Evolutionary conservation across 2,329 filamentous ascomycete genomes (phyloP), one percentile per base, ranked within the genome.

Genomic region (Hymenoscyphus occultus): DNA sequence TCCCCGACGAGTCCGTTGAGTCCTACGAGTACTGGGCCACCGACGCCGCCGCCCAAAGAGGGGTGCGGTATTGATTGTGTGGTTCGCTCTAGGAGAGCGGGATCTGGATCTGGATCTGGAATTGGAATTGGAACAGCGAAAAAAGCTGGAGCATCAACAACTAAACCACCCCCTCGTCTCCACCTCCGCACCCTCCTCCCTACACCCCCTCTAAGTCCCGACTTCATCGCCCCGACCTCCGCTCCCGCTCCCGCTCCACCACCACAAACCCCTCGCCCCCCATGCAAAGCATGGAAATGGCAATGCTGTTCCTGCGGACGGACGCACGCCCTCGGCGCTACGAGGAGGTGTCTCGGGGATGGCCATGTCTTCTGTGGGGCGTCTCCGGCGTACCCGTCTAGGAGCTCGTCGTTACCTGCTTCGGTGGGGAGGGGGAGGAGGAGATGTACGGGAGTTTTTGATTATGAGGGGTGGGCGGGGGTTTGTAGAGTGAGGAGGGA

Each of bases 221-320:
- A 71, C 66, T 31, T 73, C 71, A 6, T 61, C 59, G 9, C 68
- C 6, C 16, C 3, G 67, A 42, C 71, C 68, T 22, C 32, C 2
- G 32, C 7, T 1, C 32, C 32, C 2, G 5, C 2, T 2, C 7
- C 32, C 32, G 5, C 2, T 2, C 7, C 32, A 1, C 7, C 32
- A 2, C 32, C 32, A 35, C 32, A 1, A 1, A 5, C 2, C 7
- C 32, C 32, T 35, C 1, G 1, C 7, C 32, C 2, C 7, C 3
- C 71, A 61, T 6, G 69, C 67, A 22, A 61, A 9, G 68, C 76
- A 10, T 78, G 75, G 76, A 60, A 77, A 12, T 78, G 77, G 77
- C 73, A 74, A 14, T 78, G 77, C 63, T 76, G 77, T 61, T 64
- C 68, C 5, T 78, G 77, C 62, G 57, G 63, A 3, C 71, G 64